Evolutionary conservation across 179 eudicot genomes (phyloP).

Genomic region (Silene coronaria): DNA sequence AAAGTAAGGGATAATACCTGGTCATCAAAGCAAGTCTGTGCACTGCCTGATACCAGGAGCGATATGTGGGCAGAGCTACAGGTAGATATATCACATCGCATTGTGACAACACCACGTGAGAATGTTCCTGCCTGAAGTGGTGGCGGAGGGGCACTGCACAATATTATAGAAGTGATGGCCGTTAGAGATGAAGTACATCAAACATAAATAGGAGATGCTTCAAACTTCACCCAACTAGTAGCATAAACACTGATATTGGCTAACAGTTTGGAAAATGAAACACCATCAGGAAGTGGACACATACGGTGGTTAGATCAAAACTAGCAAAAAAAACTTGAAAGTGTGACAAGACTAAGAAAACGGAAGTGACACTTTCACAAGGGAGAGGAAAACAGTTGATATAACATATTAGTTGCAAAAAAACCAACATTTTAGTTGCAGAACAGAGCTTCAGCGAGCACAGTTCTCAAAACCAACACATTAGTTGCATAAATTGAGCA

Average conservation of each 20-base stretch:
- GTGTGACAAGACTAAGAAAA: not conserved
- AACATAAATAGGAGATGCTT: not conserved
- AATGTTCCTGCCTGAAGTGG: slow-evolving; percentile 95
- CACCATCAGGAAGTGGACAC: not conserved
- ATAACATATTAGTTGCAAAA: too few species aligned
- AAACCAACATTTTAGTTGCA: too few species aligned
- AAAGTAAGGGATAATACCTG: slow-evolving; percentile 44
- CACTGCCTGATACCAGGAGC: slow-evolving; percentile 90
- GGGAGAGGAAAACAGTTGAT: too few species aligned
- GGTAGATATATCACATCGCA: slow-evolving; percentile 92
- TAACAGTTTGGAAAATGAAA: not conserved
- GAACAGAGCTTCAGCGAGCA: not conserved
- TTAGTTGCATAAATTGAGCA: not conserved
- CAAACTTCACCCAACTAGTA: not conserved
- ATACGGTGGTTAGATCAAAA: not conserved
- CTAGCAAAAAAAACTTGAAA: not conserved
- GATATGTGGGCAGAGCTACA: slow-evolving; percentile 82
- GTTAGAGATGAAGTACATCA: not conserved
- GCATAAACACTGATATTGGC: not conserved
- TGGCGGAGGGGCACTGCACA: slow-evolving; percentile 90
- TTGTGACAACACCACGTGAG: slow-evolving; percentile 96
- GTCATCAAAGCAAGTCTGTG: slow-evolving; percentile 93
- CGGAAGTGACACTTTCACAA: too few species aligned
- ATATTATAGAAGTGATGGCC: slow-evolving; percentile 12
- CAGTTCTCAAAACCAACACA: not conserved